Base-by-base conservation (phyloP, 306 rosid species). In the Trifolium dubium region DNA sequence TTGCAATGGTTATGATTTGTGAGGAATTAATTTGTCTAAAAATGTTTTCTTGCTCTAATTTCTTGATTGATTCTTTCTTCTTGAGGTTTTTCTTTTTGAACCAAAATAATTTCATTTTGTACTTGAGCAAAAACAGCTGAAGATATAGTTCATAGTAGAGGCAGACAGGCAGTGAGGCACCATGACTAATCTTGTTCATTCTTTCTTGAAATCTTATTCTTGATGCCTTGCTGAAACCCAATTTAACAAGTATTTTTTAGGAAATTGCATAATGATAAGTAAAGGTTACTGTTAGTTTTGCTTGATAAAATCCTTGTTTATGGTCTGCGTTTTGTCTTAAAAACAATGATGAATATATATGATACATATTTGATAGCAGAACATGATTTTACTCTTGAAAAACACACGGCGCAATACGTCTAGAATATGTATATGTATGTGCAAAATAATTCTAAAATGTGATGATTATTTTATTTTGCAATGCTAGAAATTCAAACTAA, bases 1-100 rank as follows among this genome's bases (percentile, higher is more conserved):
- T 39, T 60, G 76, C 59, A 64, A 40, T 59, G 13, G n/a, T 53
- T 53, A 55, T 51, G 58, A 17, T 11, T 58, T 69, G 31, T 5
- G 18, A 12, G 17, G 18, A 58, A 5, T 29, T 17, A 13, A 30
- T 12, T 58, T 58, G 39, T 64, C 6, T 64, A 35, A 15, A 35
- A 35, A 15, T 29, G 18, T 58, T 72, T 61, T 58, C 63, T 18
- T 51, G 63, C 1, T 58, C 64, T 59, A 58, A 58, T 29, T 12
- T 67, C 18, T 50, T 34, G 51, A 69, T 69, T 46, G 61, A 8
- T 79, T 65, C 39, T 72, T 61, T 60, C 64, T 18, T 61, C 73
- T 8, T 44, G 64, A 46, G 71, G 32, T 64, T 71, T 61, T 8
- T 55, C 46, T 35, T 43, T 72, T 65, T 74, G 30, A 61, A 68